phyloP scores from a whole-genome alignment of 306 rosid species.

The Nissolia schottii region DNA sequence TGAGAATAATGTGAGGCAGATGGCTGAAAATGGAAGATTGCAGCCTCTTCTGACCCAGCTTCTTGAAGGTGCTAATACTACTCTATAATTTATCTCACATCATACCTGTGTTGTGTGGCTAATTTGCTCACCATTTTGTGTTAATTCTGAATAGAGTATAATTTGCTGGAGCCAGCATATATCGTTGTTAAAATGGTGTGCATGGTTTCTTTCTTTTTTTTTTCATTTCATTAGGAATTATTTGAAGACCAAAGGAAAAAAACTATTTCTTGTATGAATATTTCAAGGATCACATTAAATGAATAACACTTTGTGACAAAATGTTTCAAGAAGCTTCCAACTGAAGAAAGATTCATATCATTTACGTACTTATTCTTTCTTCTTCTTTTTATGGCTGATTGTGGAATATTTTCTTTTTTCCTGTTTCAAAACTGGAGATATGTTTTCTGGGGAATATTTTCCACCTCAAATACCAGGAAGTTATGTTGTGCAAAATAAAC shows the following conservation, averaged over 20 bases:
- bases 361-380: neutral
- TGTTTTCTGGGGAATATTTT: neutral
- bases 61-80: conserved; percentile 69
- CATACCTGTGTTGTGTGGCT: neutral
- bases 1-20: conserved; percentile 87
- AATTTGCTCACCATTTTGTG: neutral
- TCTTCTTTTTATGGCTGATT: neutral
- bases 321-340: neutral
- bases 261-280: neutral
- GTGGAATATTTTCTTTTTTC: neutral
- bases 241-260: neutral
- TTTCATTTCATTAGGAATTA: neutral
- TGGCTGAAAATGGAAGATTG: conserved; percentile 92
- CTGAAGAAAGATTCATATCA: conserved; percentile 13
- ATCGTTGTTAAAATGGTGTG: conserved; percentile 1
- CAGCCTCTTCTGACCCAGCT: conserved; percentile 80
- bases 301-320: neutral
- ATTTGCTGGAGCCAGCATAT: neutral
- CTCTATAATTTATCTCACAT: neutral
- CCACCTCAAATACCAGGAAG: neutral
- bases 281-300: neutral
- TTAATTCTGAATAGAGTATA: conserved; percentile 8
- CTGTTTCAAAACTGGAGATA: neutral
- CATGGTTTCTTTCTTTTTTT: neutral
- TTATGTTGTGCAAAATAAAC: neutral